phyloP scores from a whole-genome alignment of 495 filamentous ascomycete species.

The Aspergillus nidulans region DNA sequence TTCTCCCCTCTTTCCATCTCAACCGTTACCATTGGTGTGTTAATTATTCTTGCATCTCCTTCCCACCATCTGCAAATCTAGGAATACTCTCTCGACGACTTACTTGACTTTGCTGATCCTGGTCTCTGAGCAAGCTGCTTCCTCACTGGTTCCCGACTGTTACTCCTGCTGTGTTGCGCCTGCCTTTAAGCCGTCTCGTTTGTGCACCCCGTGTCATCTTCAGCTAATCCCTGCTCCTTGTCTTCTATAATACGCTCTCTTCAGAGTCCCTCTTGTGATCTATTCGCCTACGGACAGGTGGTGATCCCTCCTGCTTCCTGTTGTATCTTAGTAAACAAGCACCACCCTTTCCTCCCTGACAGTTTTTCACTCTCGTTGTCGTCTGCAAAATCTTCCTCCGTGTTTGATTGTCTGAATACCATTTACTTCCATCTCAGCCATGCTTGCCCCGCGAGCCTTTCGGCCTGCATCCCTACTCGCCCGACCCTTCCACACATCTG shows the following conservation, averaged over 20 bases:
- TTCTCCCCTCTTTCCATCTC: slow-evolving; percentile 13
- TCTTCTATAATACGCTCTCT: slow-evolving; percentile 15
- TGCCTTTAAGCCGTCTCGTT: slow-evolving; percentile 19
- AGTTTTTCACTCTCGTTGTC: neutral
- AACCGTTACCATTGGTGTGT: slow-evolving; percentile 19
- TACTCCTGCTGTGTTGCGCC: slow-evolving; percentile 21
- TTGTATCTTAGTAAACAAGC: neutral
- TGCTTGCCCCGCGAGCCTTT: slow-evolving; percentile 48
- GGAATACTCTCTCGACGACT: slow-evolving; percentile 13
- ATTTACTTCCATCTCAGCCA: slow-evolving; percentile 21
- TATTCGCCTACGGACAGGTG: neutral
- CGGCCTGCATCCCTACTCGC: slow-evolving; percentile 46
- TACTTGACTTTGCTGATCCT: slow-evolving; percentile 16
- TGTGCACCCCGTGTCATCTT: slow-evolving; percentile 14
- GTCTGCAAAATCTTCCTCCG: neutral
- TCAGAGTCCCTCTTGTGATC: slow-evolving; percentile 14
- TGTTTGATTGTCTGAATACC: slow-evolving; percentile 4
- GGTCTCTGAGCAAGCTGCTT: slow-evolving; percentile 17
- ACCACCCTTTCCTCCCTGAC: neutral
- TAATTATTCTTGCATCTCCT: slow-evolving; percentile 2
- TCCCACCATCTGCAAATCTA: slow-evolving; percentile 15
- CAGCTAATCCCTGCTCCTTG: slow-evolving; percentile 17
- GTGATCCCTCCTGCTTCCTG: neutral
- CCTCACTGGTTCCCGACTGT: slow-evolving; percentile 15
- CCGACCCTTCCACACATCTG: slow-evolving; percentile 59